Base-by-base conservation (phyloP, 1,284 basidiomycete species). In the Tranzscheliella williamsii region DNA sequence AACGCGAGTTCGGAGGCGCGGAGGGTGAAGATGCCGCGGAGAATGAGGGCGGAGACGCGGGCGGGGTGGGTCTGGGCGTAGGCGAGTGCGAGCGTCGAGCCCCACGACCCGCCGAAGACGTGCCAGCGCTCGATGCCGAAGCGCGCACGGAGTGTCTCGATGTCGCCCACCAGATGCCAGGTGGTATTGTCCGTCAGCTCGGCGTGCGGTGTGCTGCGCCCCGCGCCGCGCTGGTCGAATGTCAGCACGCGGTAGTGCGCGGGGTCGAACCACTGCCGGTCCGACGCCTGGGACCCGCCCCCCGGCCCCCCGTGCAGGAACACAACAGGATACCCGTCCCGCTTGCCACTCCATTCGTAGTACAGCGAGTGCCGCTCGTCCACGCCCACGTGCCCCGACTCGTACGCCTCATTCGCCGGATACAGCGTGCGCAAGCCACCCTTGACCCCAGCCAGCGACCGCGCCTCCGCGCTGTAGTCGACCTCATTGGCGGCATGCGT, bases 21-120 rank as follows among this genome's bases (percentile, higher is more conserved):
- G 24, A 94, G 81, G 7, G 89, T 89, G 72, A 95, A 95, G 54
- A 96, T 92, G 0, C 92, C 92, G 20, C 92, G 85, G n/a, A 97
- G 80, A 22, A 91, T 85, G 16, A 97, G 82, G 22, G 83, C 86
- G 74, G 85, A 86, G 30, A 92, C 89, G 15, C 85, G 83, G 21
- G 88, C 85, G 0, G 92, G 90, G 73, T 95, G 88, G 4, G 84
- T 81, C 81, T 95, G 87, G 4, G 92, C 85, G 78, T 96, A 96
- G 1, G 87, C 87, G 24, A 97, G 87, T 85, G 42, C 96, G 79
- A 11, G 89, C 7, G 62, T 94, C 3, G 89, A 92, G 3, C 92
- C 92, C 90, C 91, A 73, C 24, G 40, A 69, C 22, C 73, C 73
- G 21, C 73, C 73, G 38, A 76, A 76, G 24, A 76, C 70, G 46